These are phyloP conservation scores for Rhodotorula sp. DNA, from an alignment of 1,284 basidiomycete species.

Conservation along the genomic window DNA sequence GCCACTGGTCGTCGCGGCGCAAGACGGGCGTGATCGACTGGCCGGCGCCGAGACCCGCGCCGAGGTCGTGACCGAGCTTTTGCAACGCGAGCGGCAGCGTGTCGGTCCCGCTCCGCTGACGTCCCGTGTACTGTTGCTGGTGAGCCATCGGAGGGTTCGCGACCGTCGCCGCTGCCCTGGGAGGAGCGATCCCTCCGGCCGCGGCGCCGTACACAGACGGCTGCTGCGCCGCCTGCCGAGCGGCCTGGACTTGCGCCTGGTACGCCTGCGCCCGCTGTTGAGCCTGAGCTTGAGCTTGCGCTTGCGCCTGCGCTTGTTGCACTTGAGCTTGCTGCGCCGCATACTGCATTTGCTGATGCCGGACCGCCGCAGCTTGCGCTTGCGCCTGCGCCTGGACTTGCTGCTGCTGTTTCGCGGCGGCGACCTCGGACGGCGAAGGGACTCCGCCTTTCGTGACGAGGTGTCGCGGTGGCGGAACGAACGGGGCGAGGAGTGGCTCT, in stretches of 20 bases:
- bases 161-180: slow-evolving; percentile 8
- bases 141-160: slow-evolving; percentile 43
- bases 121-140: slow-evolving; percentile 54
- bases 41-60: slow-evolving; percentile 17
- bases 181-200: slow-evolving; percentile 14
- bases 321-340: neutral
- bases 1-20: slow-evolving; percentile 39
- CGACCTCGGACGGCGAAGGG: slow-evolving; percentile 5
- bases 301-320: neutral
- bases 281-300: slow-evolving; percentile 64
- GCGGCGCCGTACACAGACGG: slow-evolving; percentile 26
- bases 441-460: slow-evolving; percentile 19
- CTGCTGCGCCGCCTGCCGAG: slow-evolving; percentile 21
- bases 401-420: slow-evolving; percentile 71
- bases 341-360: slow-evolving; percentile 7
- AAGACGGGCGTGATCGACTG: slow-evolving; percentile 40
- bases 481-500: slow-evolving; percentile 56
- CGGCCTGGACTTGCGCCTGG: slow-evolving; percentile 4
- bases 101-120: slow-evolving; percentile 72
- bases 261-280: slow-evolving; percentile 53
- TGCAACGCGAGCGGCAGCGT: slow-evolving; percentile 85
- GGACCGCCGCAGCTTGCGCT: slow-evolving; percentile 3
- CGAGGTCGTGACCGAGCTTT: slow-evolving; percentile 48
- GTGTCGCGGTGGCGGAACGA: slow-evolving; percentile 46
- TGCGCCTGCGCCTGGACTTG: slow-evolving; percentile 15